Evolutionary conservation across 139 green algal species (phyloP).

Genomic region (Prasinococcaceae sp.): DNA sequence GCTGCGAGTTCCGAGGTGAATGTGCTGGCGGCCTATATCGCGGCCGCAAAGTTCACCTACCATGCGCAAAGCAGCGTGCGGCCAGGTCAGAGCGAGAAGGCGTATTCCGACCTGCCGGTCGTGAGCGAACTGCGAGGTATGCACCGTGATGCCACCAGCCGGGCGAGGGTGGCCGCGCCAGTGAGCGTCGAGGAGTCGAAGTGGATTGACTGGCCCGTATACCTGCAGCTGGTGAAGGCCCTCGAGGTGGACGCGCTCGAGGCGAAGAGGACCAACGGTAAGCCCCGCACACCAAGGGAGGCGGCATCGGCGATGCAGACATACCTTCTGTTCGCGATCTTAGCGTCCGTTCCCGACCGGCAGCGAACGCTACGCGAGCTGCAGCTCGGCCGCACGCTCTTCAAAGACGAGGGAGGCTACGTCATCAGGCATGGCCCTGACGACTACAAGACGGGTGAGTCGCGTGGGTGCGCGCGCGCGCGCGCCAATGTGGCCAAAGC

Average conservation of each 20-base stretch:
- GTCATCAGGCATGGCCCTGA: slow-evolving; percentile 4
- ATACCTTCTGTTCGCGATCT: slow-evolving; percentile 56
- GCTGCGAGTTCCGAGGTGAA: slow-evolving; percentile 15
- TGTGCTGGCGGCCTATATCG: slow-evolving; percentile 1
- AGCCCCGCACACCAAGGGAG: background rate
- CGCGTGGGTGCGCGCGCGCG: slow-evolving; percentile 44
- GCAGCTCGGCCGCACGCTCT: slow-evolving; percentile 39
- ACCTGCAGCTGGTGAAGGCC: slow-evolving; percentile 27
- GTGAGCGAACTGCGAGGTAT: slow-evolving; percentile 37
- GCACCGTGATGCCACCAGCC: slow-evolving; percentile 14
- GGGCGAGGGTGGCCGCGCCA: slow-evolving; percentile 4
- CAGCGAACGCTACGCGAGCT: slow-evolving; percentile 59
- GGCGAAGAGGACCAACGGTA: background rate
- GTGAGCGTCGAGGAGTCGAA: slow-evolving; percentile 32
- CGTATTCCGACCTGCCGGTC: slow-evolving; percentile 37
- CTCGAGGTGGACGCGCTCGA: slow-evolving; percentile 2
- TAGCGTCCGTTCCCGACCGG: slow-evolving; percentile 50
- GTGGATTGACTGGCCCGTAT: slow-evolving; percentile 55
- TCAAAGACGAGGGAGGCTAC: slow-evolving; percentile 25
- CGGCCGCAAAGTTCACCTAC: slow-evolving; percentile 40
- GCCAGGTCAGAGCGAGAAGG: slow-evolving; percentile 22
- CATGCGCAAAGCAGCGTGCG: slow-evolving; percentile 13
- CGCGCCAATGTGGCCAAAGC: too few relatives aligned
- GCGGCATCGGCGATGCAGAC: slow-evolving; percentile 34
- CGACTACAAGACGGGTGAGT: slow-evolving; percentile 58